These are phyloP conservation scores for Colletotrichum sansevieriae DNA, from an alignment of 2,329 filamentous ascomycete species.

Conservation along the genomic window DNA sequence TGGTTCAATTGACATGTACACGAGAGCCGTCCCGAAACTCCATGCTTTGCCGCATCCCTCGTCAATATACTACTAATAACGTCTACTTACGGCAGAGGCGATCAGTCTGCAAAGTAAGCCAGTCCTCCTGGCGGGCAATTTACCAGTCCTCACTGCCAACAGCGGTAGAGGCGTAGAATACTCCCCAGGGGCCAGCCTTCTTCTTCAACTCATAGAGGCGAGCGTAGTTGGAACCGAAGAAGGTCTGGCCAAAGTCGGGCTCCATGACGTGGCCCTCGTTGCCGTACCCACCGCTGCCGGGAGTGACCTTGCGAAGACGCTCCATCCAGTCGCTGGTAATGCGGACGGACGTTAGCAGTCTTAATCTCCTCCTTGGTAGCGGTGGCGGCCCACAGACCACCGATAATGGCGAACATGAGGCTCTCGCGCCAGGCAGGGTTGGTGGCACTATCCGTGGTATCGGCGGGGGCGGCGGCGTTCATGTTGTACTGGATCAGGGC, in stretches of 20 bases:
- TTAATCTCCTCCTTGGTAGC: conserved; percentile 34
- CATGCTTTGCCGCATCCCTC: not conserved
- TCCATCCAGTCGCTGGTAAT: conserved; percentile 49
- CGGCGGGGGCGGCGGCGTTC: conserved; percentile 41
- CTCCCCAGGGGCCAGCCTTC: conserved; percentile 47
- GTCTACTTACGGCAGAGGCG: conserved; percentile 32
- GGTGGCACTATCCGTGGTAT: conserved; percentile 51
- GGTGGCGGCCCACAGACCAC: conserved; percentile 26
- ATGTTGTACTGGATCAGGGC: conserved; percentile 44
- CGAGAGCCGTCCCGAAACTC: not conserved
- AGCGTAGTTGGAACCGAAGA: conserved; percentile 49
- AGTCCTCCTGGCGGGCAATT: conserved; percentile 41
- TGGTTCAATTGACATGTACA: not conserved
- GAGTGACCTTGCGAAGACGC: conserved; percentile 47
- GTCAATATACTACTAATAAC: not conserved
- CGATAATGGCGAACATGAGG: conserved; percentile 51
- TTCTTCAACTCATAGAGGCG: conserved; percentile 48
- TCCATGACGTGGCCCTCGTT: conserved; percentile 52
- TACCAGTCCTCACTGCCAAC: conserved; percentile 48
- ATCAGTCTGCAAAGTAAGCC: conserved; percentile 39
- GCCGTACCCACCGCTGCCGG: conserved; percentile 46
- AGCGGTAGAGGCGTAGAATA: conserved; percentile 49
- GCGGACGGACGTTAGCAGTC: conserved; percentile 47
- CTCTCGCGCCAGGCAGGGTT: conserved; percentile 62
- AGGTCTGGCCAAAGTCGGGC: conserved; percentile 48